These are phyloP conservation scores for Grosmannia serpens DNA, from an alignment of 2,329 filamentous ascomycete species.

Conservation along the genomic window DNA sequence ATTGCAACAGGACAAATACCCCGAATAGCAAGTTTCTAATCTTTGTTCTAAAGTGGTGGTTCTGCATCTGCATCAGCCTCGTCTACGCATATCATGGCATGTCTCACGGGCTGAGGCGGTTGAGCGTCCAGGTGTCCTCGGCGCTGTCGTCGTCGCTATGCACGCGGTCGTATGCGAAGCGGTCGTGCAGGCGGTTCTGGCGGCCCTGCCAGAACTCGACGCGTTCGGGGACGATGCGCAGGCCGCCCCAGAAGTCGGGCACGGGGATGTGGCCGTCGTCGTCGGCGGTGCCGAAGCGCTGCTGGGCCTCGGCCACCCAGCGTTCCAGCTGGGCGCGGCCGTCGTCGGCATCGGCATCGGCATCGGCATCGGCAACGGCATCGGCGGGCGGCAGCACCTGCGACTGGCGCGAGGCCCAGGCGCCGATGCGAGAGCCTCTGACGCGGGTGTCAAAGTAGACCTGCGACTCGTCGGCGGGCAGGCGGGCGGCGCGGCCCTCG, in stretches of 20 bases:
- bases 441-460: slow-evolving; percentile 56
- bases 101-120: slow-evolving; percentile 59
- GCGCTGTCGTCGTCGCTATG: slow-evolving; percentile 15
- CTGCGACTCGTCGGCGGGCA: slow-evolving; percentile 61
- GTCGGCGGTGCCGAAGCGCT: slow-evolving; percentile 73
- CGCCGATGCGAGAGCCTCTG: slow-evolving; percentile 72
- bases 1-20: not conserved
- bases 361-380: not conserved
- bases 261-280: slow-evolving; percentile 62
- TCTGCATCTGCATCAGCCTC: not conserved
- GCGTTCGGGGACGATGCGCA: slow-evolving; percentile 72
- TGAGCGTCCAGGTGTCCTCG: slow-evolving; percentile 45
- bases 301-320: slow-evolving; percentile 67
- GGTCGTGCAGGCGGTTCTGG: slow-evolving; percentile 81
- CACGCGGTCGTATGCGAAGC: slow-evolving; percentile 70
- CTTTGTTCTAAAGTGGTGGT: not conserved
- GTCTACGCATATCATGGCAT: not conserved
- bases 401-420: slow-evolving; percentile 89
- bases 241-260: slow-evolving; percentile 87
- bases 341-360: slow-evolving; percentile 35
- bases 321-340: slow-evolving; percentile 63
- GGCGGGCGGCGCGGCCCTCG: slow-evolving; percentile 61
- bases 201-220: slow-evolving; percentile 97
- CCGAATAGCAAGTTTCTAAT: not conserved
- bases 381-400: slow-evolving; percentile 46